Evolutionary conservation across 75 land plant species (phyloP), one percentile per base, ranked within the genome.

Genomic region (Cryptomeria japonica): DNA sequence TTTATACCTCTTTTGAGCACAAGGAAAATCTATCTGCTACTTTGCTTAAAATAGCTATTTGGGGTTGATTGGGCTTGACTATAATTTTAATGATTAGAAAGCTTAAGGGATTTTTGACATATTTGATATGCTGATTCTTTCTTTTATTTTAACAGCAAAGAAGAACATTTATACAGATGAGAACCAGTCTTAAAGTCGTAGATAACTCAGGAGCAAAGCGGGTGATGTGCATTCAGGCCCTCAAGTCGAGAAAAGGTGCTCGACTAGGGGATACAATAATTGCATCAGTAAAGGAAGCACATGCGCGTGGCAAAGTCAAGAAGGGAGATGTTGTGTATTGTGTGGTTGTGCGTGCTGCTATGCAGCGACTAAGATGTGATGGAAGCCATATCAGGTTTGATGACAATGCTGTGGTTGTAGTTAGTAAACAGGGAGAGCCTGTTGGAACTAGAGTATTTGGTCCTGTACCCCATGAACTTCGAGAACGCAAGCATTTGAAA

Each of bases 181-280:
- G 94, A 73, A 95, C 95, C 31, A 92, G 92, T 16, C 93, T 98
- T 55, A 95, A 94, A 87, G 99, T 98, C 47, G 99, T 95, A 37
- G 99, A 98, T 88, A 98, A 98, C 89, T 98, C 99, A 9, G 97
- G 99, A 42, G 99, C 99, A 55, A 96, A 96, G 88, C 90, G 87
- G 39, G 97, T 98, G n/a, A 92, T 88, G 90, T 98, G 99, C 92
- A 98, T 98, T 72, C 96, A 96, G 90, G 93, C 93, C 37, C 83
- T 97, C 84, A 94, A 94, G 79, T 89, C 93, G 16, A 92, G 87
- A 41, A 94, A 80, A 83, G 93, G 92, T 25, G 98, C 97, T 34
- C 88, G 93, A 55, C 84, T 98, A 56, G 99, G 99, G 14, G 99
- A 98, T 88, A 95, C 92, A 18, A 96, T 98, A 83, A 93, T 96